Percentiles rank a stretch among this genome's conserved stretches.
Conservation (phyloP, 2,329 filamentous ascomycete genomes). For the Colletotrichum sp. region DNA sequence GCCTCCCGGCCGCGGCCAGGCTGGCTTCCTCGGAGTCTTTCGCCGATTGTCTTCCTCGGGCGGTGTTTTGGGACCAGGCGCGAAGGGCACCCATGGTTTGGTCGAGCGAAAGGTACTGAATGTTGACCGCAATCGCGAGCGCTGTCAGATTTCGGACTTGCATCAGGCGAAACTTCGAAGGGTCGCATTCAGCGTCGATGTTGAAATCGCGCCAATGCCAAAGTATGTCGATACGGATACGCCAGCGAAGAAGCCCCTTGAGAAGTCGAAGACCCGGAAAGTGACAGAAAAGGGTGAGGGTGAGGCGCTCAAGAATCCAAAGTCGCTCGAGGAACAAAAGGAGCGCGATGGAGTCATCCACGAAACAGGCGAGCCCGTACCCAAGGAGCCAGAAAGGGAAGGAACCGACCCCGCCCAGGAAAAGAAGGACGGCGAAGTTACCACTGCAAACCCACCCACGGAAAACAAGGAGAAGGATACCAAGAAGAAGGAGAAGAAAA, state of each 20-base stretch:
- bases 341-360: conserved; percentile 44
- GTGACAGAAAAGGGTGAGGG: conserved; percentile 75
- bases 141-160: conserved; percentile 81
- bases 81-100: conserved; percentile 65
- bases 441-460: conserved; percentile 23
- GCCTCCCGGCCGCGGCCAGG: conserved; percentile 70
- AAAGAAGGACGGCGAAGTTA: conserved; percentile 25
- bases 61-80: conserved; percentile 49
- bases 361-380: conserved; percentile 41
- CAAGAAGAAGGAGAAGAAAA: conserved; percentile 95
- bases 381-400: conserved; percentile 45
- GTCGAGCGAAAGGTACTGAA: conserved; percentile 86
- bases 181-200: conserved; percentile 95
- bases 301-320: conserved; percentile 72
- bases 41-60: conserved; percentile 79
- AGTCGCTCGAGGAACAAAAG: conserved; percentile 63
- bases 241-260: conserved; percentile 42
- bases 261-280: conserved; percentile 63
- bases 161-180: conserved; percentile 81
- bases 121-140: conserved; percentile 77
- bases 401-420: conserved; percentile 25
- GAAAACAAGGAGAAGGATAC: conserved; percentile 49
- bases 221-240: conserved; percentile 71
- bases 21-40: conserved; percentile 82
- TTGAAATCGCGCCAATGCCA: conserved; percentile 91